These are phyloP conservation scores for Yamadazyma nakazawae DNA, from an alignment of 805 yeast species.

Conservation along the genomic window DNA sequence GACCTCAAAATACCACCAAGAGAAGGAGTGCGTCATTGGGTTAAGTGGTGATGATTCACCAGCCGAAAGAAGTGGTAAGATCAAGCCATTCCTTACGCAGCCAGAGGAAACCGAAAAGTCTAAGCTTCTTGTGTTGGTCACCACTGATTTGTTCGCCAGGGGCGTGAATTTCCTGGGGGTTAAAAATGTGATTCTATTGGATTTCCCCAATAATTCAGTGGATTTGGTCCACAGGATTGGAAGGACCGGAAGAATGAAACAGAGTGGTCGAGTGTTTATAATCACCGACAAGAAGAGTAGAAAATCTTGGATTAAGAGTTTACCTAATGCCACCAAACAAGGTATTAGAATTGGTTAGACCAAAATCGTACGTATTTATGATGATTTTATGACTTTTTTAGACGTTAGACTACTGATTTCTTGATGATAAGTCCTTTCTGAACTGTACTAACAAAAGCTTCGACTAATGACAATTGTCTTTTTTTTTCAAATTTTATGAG, in stretches of 20 bases:
- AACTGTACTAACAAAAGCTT: constrained; percentile 8
- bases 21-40: constrained; percentile 50
- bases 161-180: constrained; percentile 85
- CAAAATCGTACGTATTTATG: constrained; percentile 11
- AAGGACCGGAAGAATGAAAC: constrained; percentile 90
- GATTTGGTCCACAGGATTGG: constrained; percentile 92
- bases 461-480: not conserved
- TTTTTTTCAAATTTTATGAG: not conserved
- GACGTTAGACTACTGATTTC: constrained; percentile 18
- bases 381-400: constrained; percentile 9
- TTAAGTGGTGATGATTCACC: constrained; percentile 64
- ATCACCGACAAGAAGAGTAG: constrained; percentile 64
- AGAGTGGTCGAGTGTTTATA: constrained; percentile 81
- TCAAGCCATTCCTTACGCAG: constrained; percentile 62
- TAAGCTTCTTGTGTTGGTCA: constrained; percentile 60
- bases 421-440: constrained; percentile 14
- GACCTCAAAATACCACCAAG: constrained; percentile 33
- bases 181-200: constrained; percentile 78
- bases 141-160: constrained; percentile 87
- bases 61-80: constrained; percentile 54
- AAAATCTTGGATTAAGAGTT: constrained; percentile 80
- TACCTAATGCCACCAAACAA: constrained; percentile 56
- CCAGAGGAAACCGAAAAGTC: constrained; percentile 32
- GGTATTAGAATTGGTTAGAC: constrained; percentile 15
- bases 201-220: constrained; percentile 78